These are phyloP conservation scores for Mychonastes homosphaera DNA, from an alignment of 139 green algal species.

Conservation along the genomic window DNA sequence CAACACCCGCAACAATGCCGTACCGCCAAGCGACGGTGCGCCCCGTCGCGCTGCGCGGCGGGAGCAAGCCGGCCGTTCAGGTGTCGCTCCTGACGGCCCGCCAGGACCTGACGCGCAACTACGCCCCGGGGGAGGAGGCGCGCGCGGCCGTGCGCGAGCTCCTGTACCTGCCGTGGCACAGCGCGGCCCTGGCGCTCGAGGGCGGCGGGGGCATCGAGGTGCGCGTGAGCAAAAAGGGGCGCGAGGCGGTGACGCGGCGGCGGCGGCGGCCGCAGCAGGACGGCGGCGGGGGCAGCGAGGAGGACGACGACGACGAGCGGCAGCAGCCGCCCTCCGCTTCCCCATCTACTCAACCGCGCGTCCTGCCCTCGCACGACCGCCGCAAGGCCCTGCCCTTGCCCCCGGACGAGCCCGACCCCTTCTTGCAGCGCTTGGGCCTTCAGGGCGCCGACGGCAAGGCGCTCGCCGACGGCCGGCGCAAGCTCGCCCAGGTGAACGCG, in stretches of 20 bases:
- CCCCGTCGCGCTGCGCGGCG: no score
- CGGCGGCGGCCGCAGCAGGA: not conserved
- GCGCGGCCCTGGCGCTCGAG: not conserved
- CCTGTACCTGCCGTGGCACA: slow-evolving; percentile 10
- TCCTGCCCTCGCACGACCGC: slow-evolving; percentile 29
- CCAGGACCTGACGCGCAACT: slow-evolving; percentile 10
- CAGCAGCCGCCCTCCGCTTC: not conserved
- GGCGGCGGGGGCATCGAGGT: slow-evolving; percentile 13
- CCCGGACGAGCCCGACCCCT: slow-evolving; percentile 28
- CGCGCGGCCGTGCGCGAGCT: slow-evolving; percentile 6
- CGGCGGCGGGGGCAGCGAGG: not conserved
- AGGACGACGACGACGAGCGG: not conserved
- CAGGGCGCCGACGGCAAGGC: slow-evolving; percentile 34
- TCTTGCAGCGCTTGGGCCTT: slow-evolving; percentile 41
- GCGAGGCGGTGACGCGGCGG: slow-evolving; percentile 18
- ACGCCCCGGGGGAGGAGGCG: not conserved
- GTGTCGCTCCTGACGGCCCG: not conserved
- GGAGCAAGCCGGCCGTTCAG: slow-evolving; percentile 4
- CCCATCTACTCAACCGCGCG: not conserved
- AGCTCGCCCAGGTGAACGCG: slow-evolving; percentile 46
- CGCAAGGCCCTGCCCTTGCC: slow-evolving; percentile 34
- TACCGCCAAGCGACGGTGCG: no score
- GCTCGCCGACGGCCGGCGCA: slow-evolving; percentile 28
- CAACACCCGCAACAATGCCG: no score
- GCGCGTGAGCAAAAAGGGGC: slow-evolving; percentile 23